phyloP scores from a whole-genome alignment of 2,329 filamentous ascomycete genomes.

The Exophiala calicioides region DNA sequence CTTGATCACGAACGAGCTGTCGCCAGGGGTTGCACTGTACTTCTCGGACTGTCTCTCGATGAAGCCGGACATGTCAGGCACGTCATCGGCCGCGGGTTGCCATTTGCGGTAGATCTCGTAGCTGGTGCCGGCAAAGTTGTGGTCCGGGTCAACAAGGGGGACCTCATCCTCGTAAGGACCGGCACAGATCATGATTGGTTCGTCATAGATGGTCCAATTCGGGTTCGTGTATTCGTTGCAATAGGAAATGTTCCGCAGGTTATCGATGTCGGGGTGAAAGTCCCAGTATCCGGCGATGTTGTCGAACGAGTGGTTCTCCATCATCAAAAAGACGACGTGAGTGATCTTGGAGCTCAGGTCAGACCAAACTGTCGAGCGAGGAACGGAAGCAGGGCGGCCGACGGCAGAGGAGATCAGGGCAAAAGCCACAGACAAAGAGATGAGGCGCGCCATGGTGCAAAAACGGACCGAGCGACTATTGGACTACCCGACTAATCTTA shows the following conservation, averaged over 20 bases:
- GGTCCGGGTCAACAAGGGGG: conserved; percentile 19
- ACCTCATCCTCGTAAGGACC: conserved; percentile 20
- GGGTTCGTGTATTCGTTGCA: conserved; percentile 26
- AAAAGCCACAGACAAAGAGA: conserved; percentile 11
- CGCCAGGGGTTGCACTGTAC: conserved; percentile 23
- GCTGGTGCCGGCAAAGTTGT: conserved; percentile 23
- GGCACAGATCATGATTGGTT: conserved; percentile 22
- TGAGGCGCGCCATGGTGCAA: conserved; percentile 9
- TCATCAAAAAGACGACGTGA: conserved; percentile 20
- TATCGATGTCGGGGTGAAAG: conserved; percentile 20
- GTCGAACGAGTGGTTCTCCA: conserved; percentile 24
- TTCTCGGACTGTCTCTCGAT: conserved; percentile 23
- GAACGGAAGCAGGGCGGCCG: conserved; percentile 11
- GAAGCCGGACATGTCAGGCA: conserved; percentile 24
- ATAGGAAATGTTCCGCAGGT: conserved; percentile 15
- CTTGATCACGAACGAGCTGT: conserved; percentile 24
- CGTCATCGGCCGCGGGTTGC: conserved; percentile 16
- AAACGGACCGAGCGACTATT: no score
- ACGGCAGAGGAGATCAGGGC: conserved; percentile 15
- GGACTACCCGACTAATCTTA: no score
- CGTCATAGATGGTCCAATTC: conserved; percentile 24
- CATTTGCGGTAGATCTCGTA: conserved; percentile 27
- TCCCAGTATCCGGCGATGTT: conserved; percentile 26
- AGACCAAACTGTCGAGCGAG: conserved; percentile 12
- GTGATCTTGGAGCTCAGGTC: conserved; percentile 22